phyloP scores from a whole-genome alignment of 2,329 filamentous ascomycete genomes.

The Aspergillus hiratsukae region DNA sequence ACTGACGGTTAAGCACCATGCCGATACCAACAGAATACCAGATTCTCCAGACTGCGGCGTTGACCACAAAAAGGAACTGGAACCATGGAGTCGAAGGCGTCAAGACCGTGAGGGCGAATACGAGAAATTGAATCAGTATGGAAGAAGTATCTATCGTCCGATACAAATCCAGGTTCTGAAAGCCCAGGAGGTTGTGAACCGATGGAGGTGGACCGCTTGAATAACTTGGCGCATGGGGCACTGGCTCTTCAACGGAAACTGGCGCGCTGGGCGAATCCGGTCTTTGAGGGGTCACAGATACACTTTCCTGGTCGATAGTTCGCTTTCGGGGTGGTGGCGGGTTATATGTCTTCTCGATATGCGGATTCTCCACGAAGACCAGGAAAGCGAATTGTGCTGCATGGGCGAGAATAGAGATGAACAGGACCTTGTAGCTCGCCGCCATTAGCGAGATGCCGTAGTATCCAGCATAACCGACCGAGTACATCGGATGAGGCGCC shows the following conservation, averaged over 20 bases:
- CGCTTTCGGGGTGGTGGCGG: conserved; percentile 68
- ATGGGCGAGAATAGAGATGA: conserved; percentile 94
- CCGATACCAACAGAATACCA: conserved; percentile 92
- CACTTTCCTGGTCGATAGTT: conserved; percentile 27
- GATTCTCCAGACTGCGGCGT: conserved; percentile 77
- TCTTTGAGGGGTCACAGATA: conserved; percentile 25
- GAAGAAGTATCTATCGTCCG: conserved; percentile 80
- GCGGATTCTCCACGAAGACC: conserved; percentile 86
- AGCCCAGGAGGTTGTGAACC: conserved; percentile 78
- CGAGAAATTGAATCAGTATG: conserved; percentile 69
- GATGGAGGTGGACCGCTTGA: conserved; percentile 55
- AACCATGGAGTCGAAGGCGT: conserved; percentile 73
- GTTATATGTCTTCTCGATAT: conserved; percentile 98
- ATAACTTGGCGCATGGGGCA: conserved; percentile 39
- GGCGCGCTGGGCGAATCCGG: conserved; percentile 29
- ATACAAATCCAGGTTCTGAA: conserved; percentile 81
- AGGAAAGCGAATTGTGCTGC: conserved; percentile 92
- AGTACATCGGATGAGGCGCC: conserved; percentile 98
- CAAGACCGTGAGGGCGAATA: conserved; percentile 66
- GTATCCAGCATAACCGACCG: conserved; percentile 94
- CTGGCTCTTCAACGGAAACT: conserved; percentile 30
- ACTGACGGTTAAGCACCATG: conserved; percentile 78
- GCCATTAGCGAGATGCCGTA: conserved; percentile 98
- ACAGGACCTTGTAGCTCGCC: conserved; percentile 93
- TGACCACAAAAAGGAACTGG: conserved; percentile 73